Evolutionary conservation across 805 yeast genomes (phyloP).

Genomic region (Pichia phayaonensis): DNA sequence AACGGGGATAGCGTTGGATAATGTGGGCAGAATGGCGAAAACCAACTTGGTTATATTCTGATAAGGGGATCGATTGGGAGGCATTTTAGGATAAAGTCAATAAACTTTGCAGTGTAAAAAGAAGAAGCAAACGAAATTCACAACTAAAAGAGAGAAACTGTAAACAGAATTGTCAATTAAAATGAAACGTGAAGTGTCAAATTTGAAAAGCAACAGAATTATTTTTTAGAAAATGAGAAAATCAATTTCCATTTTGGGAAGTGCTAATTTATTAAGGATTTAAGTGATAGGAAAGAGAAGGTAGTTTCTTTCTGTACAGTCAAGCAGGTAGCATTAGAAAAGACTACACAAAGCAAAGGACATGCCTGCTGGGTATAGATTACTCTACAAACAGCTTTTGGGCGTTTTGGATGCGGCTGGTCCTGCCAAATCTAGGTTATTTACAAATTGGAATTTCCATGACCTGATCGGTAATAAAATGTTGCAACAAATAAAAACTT

Average conservation of each 20-base stretch:
- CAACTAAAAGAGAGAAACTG: neutral
- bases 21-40: constrained; percentile 2
- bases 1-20: constrained; percentile 11
- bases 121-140: no score
- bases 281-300: neutral
- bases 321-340: no score
- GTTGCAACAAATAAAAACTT: neutral
- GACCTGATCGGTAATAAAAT: neutral
- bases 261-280: neutral
- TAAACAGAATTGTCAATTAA: neutral
- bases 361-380: neutral
- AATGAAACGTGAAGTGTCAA: neutral
- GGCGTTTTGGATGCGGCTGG: neutral
- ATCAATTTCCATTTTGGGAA: neutral
- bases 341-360: neutral
- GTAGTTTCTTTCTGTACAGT: neutral
- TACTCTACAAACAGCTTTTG: neutral
- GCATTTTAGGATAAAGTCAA: neutral
- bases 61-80: constrained; percentile 1
- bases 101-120: neutral
- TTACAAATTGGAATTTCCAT: neutral
- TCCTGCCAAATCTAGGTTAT: neutral
- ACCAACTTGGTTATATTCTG: constrained; percentile 2
- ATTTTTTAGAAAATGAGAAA: neutral
- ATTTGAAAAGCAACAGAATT: neutral